Percentiles rank a stretch among this genome's conserved stretches.
Evolutionary conservation across 129 eudicot species (phyloP).

Genomic region (Glebionis coronaria): DNA sequence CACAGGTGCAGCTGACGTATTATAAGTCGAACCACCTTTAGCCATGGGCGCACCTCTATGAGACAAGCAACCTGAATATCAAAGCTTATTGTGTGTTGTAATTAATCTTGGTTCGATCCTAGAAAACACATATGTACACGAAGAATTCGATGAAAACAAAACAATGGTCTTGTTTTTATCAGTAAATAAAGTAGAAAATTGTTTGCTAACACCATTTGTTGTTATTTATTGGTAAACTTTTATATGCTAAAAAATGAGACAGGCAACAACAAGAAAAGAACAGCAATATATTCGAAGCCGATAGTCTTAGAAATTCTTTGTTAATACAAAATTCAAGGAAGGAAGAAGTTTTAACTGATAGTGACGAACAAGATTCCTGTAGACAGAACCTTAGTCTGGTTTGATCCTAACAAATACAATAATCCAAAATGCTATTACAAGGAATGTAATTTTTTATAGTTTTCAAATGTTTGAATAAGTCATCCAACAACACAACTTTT

Average conservation of each 20-base stretch:
- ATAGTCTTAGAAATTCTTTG: background rate
- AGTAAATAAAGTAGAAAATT: background rate
- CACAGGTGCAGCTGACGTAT: slow-evolving; percentile 30
- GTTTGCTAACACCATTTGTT: background rate
- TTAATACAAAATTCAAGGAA: background rate
- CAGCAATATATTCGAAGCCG: slow-evolving; percentile 16
- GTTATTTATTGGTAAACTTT: slow-evolving; percentile 12
- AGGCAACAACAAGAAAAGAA: slow-evolving; percentile 5
- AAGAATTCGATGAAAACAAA: slow-evolving; percentile 24
- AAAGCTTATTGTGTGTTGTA: background rate
- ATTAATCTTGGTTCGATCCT: slow-evolving; percentile 18
- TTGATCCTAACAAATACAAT: background rate
- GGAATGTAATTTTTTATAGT: background rate
- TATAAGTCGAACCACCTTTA: slow-evolving; percentile 32
- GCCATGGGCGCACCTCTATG: slow-evolving; percentile 19
- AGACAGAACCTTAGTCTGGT: background rate
- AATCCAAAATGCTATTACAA: slow-evolving; percentile 1
- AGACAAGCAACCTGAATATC: background rate
- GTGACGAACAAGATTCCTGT: slow-evolving; percentile 4
- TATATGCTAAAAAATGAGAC: background rate
- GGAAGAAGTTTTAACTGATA: background rate
- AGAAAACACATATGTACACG: slow-evolving; percentile 11
- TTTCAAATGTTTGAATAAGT: no score
- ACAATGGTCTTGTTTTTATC: slow-evolving; percentile 29
- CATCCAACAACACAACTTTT: no score